phyloP scores from a whole-genome alignment of 441 rosid species.

The Caryocar brasiliense region DNA sequence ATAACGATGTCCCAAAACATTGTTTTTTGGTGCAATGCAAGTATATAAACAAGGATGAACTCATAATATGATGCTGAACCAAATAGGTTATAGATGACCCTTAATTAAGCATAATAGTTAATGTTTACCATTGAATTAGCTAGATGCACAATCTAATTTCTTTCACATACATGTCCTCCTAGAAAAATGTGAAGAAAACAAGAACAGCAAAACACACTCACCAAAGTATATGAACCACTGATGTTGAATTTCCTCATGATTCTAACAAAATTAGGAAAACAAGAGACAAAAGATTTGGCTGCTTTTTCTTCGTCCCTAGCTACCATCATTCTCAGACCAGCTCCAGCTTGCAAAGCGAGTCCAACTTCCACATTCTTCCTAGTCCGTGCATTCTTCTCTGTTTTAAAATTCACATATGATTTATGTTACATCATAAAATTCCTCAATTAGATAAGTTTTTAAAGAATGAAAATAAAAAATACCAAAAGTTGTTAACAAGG shows the following conservation, averaged over 20 bases:
- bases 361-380: slow-evolving; percentile 12
- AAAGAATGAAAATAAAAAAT: not conserved
- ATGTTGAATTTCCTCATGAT: slow-evolving; percentile 51
- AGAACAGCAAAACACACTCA: slow-evolving; percentile 16
- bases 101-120: too few relatives aligned
- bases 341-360: slow-evolving; percentile 6
- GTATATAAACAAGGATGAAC: too few relatives aligned
- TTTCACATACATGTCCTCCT: not conserved
- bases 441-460: not conserved
- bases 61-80: too few relatives aligned
- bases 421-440: not conserved
- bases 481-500: too few relatives aligned
- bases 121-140: not conserved
- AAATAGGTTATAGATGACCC: too few relatives aligned
- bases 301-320: slow-evolving; percentile 38
- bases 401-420: slow-evolving; percentile 2
- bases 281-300: slow-evolving; percentile 36
- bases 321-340: slow-evolving; percentile 30
- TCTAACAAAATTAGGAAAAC: slow-evolving; percentile 44
- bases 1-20: too few relatives aligned
- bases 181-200: not conserved
- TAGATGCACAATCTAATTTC: not conserved
- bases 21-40: too few relatives aligned
- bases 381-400: slow-evolving; percentile 2
- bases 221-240: slow-evolving; percentile 54